Conservation (phyloP, 441 rosid species). For the Hypseocharis bilobata region DNA sequence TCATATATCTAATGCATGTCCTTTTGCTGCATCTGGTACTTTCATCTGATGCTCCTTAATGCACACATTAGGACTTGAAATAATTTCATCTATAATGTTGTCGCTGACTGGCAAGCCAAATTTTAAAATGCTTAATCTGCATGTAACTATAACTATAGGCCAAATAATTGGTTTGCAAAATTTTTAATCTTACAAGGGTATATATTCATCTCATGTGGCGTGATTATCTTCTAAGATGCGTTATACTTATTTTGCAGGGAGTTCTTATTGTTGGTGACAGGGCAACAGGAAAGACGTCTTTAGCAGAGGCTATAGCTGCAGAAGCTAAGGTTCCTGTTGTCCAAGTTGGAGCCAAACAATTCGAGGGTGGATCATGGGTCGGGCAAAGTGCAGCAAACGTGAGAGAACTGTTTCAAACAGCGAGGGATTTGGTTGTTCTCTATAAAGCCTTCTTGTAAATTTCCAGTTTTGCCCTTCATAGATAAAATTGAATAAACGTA, state of each 20-base stretch:
- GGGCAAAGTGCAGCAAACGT: slow-evolving; percentile 97
- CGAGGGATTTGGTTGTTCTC: slow-evolving; percentile 74
- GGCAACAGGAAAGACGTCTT: slow-evolving; percentile 90
- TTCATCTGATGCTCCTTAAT: background rate
- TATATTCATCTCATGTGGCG: no score
- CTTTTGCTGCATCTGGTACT: background rate
- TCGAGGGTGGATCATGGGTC: slow-evolving; percentile 97
- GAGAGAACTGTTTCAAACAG: slow-evolving; percentile 94
- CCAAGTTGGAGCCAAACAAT: slow-evolving; percentile 71
- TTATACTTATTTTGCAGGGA: slow-evolving; percentile 50
- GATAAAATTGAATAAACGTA: background rate
- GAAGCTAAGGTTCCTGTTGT: slow-evolving; percentile 96
- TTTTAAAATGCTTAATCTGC: no score
- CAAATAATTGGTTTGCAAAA: no score
- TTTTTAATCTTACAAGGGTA: no score
- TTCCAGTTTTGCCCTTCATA: slow-evolving; percentile 7
- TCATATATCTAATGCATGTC: background rate
- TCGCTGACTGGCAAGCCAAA: no score
- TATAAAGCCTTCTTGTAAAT: slow-evolving; percentile 17
- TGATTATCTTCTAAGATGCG: background rate
- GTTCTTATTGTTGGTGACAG: slow-evolving; percentile 96
- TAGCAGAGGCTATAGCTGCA: slow-evolving; percentile 91
- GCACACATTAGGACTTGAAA: background rate
- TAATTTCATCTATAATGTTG: no score
- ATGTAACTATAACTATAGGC: no score